phyloP scores from a whole-genome alignment of 371 early-diverging fungal species.

The Nematocida parisii region DNA sequence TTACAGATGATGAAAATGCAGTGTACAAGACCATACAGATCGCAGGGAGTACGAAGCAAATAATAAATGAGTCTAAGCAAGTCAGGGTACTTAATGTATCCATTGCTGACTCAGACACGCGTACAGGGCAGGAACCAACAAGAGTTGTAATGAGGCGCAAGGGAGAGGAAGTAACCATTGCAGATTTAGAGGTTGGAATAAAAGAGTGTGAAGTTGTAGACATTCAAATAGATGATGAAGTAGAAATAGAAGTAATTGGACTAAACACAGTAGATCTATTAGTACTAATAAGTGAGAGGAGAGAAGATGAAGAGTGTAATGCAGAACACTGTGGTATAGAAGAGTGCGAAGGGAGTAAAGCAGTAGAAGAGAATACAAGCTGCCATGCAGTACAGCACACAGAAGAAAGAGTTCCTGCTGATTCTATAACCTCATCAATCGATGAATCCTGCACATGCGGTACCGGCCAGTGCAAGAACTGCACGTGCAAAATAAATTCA shows the following conservation, averaged over 20 bases:
- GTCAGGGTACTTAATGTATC: conserved; percentile 17
- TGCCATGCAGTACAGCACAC: not conserved
- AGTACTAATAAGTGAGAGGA: not conserved
- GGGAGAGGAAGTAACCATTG: not conserved
- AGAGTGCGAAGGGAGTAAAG: not conserved
- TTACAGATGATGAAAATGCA: not conserved
- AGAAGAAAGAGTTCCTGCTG: conserved; percentile 7
- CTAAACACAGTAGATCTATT: not conserved
- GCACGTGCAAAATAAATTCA: too few relatives aligned
- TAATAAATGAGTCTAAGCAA: not conserved
- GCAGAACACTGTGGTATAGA: not conserved
- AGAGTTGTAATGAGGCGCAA: not conserved
- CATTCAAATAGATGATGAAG: not conserved
- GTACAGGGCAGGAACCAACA: not conserved
- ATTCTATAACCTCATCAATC: not conserved
- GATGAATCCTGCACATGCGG: not conserved
- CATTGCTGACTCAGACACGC: not conserved
- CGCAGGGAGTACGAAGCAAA: not conserved
- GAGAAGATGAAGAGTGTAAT: not conserved
- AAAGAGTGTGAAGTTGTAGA: conserved; percentile 36
- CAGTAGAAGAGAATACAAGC: not conserved
- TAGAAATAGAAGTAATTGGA: conserved; percentile 7
- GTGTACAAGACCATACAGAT: not conserved
- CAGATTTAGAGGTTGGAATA: conserved; percentile 8
- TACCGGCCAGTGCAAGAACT: not conserved